Conservation (phyloP, 139 green algal genomes). For the Closterium sp. region DNA sequence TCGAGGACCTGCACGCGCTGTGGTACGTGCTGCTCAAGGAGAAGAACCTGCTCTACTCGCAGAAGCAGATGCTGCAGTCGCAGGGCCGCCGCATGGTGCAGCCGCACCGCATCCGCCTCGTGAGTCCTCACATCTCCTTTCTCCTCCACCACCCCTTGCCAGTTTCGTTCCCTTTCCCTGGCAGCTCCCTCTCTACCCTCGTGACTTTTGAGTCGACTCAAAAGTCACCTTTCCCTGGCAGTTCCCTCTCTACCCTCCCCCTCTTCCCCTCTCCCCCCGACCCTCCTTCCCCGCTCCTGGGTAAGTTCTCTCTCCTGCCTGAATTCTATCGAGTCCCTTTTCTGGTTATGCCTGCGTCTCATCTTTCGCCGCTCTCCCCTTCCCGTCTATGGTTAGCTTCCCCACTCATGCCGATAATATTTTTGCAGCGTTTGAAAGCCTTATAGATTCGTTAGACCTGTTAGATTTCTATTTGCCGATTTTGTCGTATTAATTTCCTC, state of each 20-base stretch:
- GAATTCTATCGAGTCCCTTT: no score
- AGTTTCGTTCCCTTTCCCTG: not conserved
- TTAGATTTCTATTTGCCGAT: not conserved
- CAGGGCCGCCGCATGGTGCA: conserved; percentile 16
- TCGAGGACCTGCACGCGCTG: conserved; percentile 76
- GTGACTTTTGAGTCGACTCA: not conserved
- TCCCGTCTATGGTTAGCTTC: no score
- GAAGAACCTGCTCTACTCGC: conserved; percentile 66
- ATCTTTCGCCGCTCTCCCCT: no score
- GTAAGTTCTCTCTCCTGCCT: not conserved
- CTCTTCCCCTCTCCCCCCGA: not conserved
- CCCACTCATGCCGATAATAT: no score
- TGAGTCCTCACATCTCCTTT: not conserved
- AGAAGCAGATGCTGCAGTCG: conserved; percentile 53
- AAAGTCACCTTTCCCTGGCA: not conserved
- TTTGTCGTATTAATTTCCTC: not conserved
- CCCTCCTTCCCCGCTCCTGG: not conserved
- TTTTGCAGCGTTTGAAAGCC: not conserved
- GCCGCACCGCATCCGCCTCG: conserved; percentile 21
- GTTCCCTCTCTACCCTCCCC: not conserved
- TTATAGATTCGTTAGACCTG: conserved; percentile 7
- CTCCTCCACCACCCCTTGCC: not conserved
- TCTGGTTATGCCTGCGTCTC: no score
- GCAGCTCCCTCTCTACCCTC: not conserved
- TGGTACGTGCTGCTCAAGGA: conserved; percentile 80